Base-by-base conservation (phyloP, 148 eudicot species). In the Diospyros lotus region DNA sequence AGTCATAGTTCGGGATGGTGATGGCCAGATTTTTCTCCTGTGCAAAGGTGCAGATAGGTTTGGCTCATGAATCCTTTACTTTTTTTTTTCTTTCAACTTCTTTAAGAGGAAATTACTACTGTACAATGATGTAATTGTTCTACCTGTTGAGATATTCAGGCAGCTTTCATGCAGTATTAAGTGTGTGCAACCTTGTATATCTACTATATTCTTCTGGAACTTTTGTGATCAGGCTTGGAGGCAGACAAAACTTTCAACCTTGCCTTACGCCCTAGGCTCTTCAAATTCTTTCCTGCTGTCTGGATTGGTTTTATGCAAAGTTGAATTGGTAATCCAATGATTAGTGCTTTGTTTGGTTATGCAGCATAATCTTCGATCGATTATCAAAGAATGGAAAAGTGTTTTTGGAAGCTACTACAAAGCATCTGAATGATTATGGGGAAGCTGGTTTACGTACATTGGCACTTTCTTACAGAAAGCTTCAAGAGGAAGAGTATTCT, bases 41-140 rank as follows among this genome's bases (percentile, higher is more conserved):
- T 90, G 92, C 77, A 88, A 90, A 84, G 95, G 95, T 64, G 95
- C 95, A 45, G 95, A 90, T 90, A 90, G 95, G 95, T 90, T 75
- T 69, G 86, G 69, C 43, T 69, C 40, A 42, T 50, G 51, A 61
- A 18, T 59, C 40, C 60, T 65, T 54, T 17, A 39, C n/a, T 18
- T 64, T 9, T 41, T 39, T 60, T 3, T 18, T 58, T 6, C 18
- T 9, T 72, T 3, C 12, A 3, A 70, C 14, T 70, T 70, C 63
- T 12, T 40, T 55, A 12, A n/a, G 52, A 66, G 5, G 69, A 0
- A 5, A 61, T 70, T 9, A 13, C 14, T 14, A 43, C 14, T 18
- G 2, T 50, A 48, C 8, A 17, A 51, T 51, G 54, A n/a, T 46
- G 3, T 10, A 18, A 18, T 11, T 48, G 1, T 18, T 67, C 1